A percentile compares a stretch with the other conserved stretches of the same genome.
Evolutionary conservation across 371 early-diverging fungal genomes (phyloP).

Genomic region (Mucor circinelloides): DNA sequence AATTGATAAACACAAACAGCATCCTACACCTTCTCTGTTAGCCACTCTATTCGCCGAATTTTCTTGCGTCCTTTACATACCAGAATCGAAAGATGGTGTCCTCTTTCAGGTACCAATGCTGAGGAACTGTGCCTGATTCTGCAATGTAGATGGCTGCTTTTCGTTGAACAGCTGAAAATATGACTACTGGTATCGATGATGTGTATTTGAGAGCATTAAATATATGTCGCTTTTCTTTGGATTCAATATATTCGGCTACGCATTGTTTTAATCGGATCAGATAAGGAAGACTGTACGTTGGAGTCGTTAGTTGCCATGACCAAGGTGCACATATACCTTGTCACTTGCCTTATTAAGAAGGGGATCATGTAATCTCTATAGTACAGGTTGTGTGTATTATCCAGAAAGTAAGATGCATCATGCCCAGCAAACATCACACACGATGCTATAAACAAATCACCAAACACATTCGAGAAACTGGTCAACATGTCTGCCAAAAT

Average conservation of each 20-base stretch:
- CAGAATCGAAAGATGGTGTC: constrained; percentile 43
- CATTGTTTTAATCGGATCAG: constrained; percentile 89
- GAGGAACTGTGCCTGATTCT: constrained; percentile 40
- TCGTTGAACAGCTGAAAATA: constrained; percentile 69
- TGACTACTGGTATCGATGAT: constrained; percentile 86
- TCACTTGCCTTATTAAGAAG: constrained; percentile 59
- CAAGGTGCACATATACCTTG: background rate
- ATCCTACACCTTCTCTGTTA: constrained; percentile 55
- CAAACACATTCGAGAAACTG: constrained; percentile 86
- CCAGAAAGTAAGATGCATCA: constrained; percentile 30
- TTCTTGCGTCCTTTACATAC: constrained; percentile 16
- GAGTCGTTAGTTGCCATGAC: background rate
- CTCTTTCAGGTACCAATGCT: constrained; percentile 45
- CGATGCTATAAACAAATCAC: constrained; percentile 72
- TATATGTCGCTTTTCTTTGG: constrained; percentile 67
- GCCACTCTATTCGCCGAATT: background rate
- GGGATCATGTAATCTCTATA: constrained; percentile 58
- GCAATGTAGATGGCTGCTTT: constrained; percentile 42
- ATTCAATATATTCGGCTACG: constrained; percentile 69
- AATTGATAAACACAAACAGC: constrained; percentile 78
- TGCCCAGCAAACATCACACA: constrained; percentile 53
- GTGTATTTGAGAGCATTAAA: constrained; percentile 88
- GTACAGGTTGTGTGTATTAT: constrained; percentile 38
- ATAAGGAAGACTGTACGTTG: constrained; percentile 69
- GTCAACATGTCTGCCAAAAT: constrained; percentile 93